A percentile compares a stretch with the other conserved stretches of the same genome.
phyloP scores from a whole-genome alignment of 2,329 filamentous ascomycete genomes.

The Talaromyces rugulosus region DNA sequence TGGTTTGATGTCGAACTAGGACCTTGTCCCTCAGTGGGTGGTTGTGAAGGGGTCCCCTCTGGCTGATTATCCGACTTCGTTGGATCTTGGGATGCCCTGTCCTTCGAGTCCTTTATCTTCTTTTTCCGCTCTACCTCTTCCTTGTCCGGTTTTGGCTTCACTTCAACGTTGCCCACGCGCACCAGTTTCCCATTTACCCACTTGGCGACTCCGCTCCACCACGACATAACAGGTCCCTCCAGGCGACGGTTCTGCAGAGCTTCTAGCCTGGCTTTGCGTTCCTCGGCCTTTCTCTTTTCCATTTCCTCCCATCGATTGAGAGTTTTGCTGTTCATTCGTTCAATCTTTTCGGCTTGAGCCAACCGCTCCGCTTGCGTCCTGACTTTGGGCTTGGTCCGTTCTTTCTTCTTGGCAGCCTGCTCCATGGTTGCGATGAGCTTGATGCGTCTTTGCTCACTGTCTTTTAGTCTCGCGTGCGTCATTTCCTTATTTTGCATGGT shows the following conservation, averaged over 20 bases:
- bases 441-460: constrained; percentile 46
- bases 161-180: constrained; percentile 62
- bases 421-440: constrained; percentile 55
- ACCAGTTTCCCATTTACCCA: constrained; percentile 73
- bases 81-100: not conserved
- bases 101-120: constrained; percentile 28
- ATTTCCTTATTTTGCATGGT: constrained; percentile 63
- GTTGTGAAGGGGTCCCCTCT: constrained; percentile 11
- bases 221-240: constrained; percentile 82
- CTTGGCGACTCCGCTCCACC: constrained; percentile 87
- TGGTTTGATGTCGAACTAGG: not conserved
- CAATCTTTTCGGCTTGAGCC: constrained; percentile 74
- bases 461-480: constrained; percentile 45
- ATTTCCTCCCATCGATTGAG: constrained; percentile 91
- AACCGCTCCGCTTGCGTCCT: constrained; percentile 86
- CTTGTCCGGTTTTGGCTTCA: constrained; percentile 33
- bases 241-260: constrained; percentile 83
- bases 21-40: not conserved
- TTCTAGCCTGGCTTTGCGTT: constrained; percentile 75
- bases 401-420: constrained; percentile 58
- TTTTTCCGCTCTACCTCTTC: constrained; percentile 46
- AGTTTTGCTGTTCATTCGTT: constrained; percentile 83
- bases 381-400: constrained; percentile 69
- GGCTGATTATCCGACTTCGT: constrained; percentile 23
- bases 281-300: constrained; percentile 81